These are phyloP conservation scores for Sugiyamaella lignohabitans DNA, from an alignment of 805 yeast genomes.

Conservation along the genomic window DNA sequence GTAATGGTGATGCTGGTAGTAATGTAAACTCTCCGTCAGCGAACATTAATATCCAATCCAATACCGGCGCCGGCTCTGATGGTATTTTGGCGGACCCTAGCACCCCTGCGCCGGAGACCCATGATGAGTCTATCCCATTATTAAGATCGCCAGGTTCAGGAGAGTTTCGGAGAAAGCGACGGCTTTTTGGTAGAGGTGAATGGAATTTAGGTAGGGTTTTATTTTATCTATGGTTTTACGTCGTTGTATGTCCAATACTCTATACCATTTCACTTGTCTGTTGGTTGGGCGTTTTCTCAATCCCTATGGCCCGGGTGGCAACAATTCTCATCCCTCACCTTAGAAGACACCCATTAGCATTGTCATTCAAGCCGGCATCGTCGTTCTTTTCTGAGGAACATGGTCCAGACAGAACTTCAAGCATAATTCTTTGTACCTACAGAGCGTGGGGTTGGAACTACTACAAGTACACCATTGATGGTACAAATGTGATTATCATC, in stretches of 20 bases:
- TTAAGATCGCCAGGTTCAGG: slow-evolving; percentile 1
- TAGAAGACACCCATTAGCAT: slow-evolving; percentile 83
- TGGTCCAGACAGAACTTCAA: slow-evolving; percentile 29
- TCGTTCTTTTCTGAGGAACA: slow-evolving; percentile 20
- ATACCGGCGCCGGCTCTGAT: slow-evolving; percentile 1
- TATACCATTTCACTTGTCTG: slow-evolving; percentile 49
- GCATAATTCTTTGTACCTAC: slow-evolving; percentile 77
- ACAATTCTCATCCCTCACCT: slow-evolving; percentile 65
- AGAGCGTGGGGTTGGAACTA: slow-evolving; percentile 89
- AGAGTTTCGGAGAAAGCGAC: slow-evolving; percentile 18
- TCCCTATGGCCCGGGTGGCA: slow-evolving; percentile 86
- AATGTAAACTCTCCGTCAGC: too few species aligned
- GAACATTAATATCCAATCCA: background rate
- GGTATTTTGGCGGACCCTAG: background rate
- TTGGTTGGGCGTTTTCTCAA: slow-evolving; percentile 82
- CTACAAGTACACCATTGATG: slow-evolving; percentile 93
- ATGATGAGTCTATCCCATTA: slow-evolving; percentile 8
- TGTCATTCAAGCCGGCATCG: slow-evolving; percentile 56
- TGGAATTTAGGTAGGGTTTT: slow-evolving; percentile 82
- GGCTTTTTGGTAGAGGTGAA: slow-evolving; percentile 85
- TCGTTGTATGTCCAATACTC: slow-evolving; percentile 62
- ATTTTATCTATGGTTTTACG: slow-evolving; percentile 66
- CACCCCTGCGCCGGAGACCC: background rate
- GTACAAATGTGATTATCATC: slow-evolving; percentile 88
- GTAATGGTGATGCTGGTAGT: background rate